Percentiles rank a stretch among this genome's conserved stretches.
phyloP scores from a whole-genome alignment of 78 protist genomes.

The Monosiga brevicollis region DNA sequence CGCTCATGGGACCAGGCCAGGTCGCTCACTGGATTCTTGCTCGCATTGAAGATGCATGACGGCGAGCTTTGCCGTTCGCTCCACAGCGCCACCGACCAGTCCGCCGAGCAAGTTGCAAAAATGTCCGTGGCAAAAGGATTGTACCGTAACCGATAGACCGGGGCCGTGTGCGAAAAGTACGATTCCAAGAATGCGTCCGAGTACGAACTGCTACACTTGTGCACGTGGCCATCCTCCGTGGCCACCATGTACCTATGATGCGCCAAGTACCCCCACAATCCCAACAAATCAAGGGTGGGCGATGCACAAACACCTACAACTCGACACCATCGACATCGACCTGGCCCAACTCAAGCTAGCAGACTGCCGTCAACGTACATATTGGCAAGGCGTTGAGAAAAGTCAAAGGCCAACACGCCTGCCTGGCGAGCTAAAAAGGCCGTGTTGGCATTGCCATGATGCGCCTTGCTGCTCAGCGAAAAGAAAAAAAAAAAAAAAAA shows the following conservation, averaged over 20 bases:
- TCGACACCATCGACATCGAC: neutral
- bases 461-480: neutral
- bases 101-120: constrained; percentile 1
- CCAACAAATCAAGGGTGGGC: neutral
- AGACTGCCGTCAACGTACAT: neutral
- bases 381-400: neutral
- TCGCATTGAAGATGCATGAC: too few species aligned
- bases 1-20: neutral
- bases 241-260: constrained; percentile 40
- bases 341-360: neutral
- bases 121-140: constrained; percentile 29
- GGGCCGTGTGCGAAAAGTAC: constrained; percentile 48
- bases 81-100: neutral
- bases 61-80: neutral
- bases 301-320: neutral
- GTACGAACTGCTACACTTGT: constrained; percentile 59
- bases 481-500: neutral
- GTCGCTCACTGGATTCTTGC: neutral
- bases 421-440: constrained; percentile 1
- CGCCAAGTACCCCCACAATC: neutral
- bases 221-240: constrained; percentile 65
- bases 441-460: neutral
- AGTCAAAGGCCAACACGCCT: neutral
- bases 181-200: constrained; percentile 52
- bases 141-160: constrained; percentile 46